A percentile compares a stretch with the other conserved stretches of the same genome.
Conservation (phyloP, 345 rosid species). For the Mercurialis annua region DNA sequence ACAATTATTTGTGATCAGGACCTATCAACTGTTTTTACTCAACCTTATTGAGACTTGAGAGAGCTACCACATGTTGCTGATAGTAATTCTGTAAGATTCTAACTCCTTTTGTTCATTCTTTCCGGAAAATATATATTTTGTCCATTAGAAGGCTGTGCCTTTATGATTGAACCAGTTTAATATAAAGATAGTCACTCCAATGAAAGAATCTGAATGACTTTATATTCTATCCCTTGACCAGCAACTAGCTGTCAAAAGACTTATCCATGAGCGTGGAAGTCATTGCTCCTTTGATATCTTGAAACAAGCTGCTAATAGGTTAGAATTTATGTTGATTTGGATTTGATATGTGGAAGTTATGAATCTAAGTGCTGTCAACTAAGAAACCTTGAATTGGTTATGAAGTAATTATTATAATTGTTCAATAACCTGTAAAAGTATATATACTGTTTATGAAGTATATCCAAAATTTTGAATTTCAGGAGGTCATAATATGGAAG, state of each 20-base stretch:
- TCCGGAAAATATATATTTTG: not conserved
- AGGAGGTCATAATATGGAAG: no score
- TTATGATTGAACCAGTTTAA: conserved; percentile 2
- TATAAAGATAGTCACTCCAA: not conserved
- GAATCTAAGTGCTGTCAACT: no score
- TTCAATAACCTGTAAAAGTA: no score
- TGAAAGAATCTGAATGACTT: conserved; percentile 21
- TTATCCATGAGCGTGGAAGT: conserved; percentile 96
- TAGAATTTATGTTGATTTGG: no score
- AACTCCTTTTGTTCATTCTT: conserved; percentile 14
- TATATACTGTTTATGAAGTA: no score
- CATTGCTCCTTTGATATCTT: conserved; percentile 75
- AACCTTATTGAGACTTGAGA: conserved; percentile 68
- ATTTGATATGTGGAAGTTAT: no score
- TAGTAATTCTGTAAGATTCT: conserved; percentile 64
- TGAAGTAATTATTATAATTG: no score
- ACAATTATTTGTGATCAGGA: conserved; percentile 46
- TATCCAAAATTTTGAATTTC: no score
- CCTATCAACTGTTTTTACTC: conserved; percentile 92
- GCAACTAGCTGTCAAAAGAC: conserved; percentile 88
- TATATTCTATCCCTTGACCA: conserved; percentile 31
- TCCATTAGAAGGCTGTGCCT: not conserved
- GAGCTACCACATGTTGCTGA: conserved; percentile 88
- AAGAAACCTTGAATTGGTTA: no score
- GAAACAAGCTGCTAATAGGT: no score